Conservation (phyloP, 2,329 filamentous ascomycete species). For the Hirsutella minnesotensis region DNA sequence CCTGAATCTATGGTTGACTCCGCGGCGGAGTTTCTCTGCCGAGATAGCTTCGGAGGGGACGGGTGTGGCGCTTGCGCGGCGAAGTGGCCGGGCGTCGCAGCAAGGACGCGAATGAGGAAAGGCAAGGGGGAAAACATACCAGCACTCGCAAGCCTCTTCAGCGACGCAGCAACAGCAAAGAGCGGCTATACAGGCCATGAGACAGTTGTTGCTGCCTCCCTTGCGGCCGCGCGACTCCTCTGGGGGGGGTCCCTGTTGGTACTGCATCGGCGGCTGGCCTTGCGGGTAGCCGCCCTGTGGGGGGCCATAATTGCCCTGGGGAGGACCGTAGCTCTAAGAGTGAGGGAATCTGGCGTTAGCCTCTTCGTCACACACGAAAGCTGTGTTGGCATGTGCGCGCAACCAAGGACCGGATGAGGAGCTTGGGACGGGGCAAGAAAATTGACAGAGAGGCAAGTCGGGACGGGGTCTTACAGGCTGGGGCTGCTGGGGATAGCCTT, state of each 20-base stretch:
- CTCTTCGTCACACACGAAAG: too few species aligned
- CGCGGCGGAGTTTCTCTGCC: background rate
- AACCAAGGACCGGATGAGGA: background rate
- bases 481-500: conserved; percentile 27
- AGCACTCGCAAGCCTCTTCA: conserved; percentile 39
- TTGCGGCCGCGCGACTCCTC: conserved; percentile 16
- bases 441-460: too few species aligned
- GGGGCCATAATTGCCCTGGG: conserved; percentile 17
- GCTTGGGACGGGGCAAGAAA: too few species aligned
- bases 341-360: conserved; percentile 1
- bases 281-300: conserved; percentile 13
- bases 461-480: conserved; percentile 21
- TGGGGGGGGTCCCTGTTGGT: conserved; percentile 25
- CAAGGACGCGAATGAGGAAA: too few species aligned
- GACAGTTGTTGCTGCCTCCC: conserved; percentile 28
- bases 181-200: conserved; percentile 34
- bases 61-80: background rate
- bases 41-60: background rate
- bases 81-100: too few species aligned
- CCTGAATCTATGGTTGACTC: background rate
- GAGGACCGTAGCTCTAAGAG: conserved; percentile 17
- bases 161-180: conserved; percentile 39
- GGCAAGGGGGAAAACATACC: conserved; percentile 18
- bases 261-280: conserved; percentile 30
- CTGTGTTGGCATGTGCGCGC: background rate